A percentile compares a stretch with the other conserved stretches of the same genome.
Conservation (phyloP, 306 rosid species). For the Cucurbita maxima region DNA sequence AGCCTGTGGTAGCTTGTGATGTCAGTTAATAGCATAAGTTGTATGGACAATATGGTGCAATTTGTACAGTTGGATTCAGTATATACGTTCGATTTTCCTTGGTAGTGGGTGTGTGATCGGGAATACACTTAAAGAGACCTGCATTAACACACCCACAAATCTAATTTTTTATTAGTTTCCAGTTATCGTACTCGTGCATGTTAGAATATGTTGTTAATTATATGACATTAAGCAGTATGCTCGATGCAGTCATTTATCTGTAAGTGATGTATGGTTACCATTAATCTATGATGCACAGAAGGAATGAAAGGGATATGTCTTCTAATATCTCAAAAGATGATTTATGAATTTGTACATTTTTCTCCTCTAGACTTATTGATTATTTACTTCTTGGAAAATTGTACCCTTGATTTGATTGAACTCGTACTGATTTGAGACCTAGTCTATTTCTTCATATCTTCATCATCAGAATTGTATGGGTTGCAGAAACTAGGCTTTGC, state of each 20-base stretch:
- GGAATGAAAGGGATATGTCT: neutral
- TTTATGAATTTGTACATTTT: neutral
- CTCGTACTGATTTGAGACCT: neutral
- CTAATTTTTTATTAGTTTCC: neutral
- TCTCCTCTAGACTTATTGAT: neutral
- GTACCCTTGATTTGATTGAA: constrained; percentile 3
- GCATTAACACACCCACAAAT: neutral
- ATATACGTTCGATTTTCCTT: neutral
- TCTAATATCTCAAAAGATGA: neutral
- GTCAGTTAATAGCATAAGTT: neutral
- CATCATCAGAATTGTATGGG: constrained; percentile 5
- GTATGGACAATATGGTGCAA: too few species aligned
- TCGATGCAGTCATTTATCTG: neutral
- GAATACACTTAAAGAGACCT: neutral
- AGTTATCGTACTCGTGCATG: neutral
- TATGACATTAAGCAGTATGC: neutral
- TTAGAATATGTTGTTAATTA: neutral
- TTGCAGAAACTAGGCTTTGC: constrained; percentile 89
- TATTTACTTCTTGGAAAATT: neutral
- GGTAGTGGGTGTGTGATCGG: neutral
- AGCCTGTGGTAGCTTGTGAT: neutral
- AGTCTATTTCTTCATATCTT: neutral
- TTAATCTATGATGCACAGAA: neutral
- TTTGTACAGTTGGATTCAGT: neutral
- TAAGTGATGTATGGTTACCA: neutral